A percentile compares a stretch with the other conserved stretches of the same genome.
Conservation (phyloP, 257 asterid genomes). For the Solanum sejunctum region DNA sequence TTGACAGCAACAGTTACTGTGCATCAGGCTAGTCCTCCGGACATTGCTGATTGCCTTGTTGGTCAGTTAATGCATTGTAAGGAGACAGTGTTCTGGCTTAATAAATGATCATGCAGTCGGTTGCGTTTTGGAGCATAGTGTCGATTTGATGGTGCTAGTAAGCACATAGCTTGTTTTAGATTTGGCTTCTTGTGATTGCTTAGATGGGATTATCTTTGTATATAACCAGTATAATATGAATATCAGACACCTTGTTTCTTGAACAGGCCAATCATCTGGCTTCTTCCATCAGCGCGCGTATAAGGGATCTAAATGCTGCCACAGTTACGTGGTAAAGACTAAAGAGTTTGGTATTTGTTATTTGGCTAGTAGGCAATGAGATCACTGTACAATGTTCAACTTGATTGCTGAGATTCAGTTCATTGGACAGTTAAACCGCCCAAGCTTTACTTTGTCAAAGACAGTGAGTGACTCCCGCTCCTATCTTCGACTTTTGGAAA, state of each 20-base stretch:
- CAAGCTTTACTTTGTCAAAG: not conserved
- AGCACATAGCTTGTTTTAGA: not conserved
- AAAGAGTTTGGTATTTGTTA: not conserved
- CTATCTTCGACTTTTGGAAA: not conserved
- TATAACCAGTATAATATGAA: not conserved
- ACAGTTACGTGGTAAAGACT: not conserved
- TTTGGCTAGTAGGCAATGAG: not conserved
- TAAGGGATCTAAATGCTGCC: not conserved
- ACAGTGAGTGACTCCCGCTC: not conserved
- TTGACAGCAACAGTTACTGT: conserved; percentile 6
- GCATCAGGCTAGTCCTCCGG: not conserved
- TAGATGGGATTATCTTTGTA: not conserved
- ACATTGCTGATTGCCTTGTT: not conserved
- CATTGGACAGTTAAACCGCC: not conserved
- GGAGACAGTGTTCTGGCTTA: not conserved
- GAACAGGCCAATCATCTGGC: conserved; percentile 1
- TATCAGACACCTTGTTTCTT: not conserved
- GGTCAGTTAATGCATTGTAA: not conserved
- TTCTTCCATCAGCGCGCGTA: not conserved
- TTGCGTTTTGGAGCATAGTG: not conserved
- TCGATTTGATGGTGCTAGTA: not conserved
- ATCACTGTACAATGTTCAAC: not conserved
- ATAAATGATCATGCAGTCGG: not conserved
- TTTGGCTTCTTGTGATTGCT: not conserved
- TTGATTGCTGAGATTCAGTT: not conserved